Evolutionary conservation across 352 stramenopile species (phyloP).

Genomic region (Globisporangium splendens): DNA sequence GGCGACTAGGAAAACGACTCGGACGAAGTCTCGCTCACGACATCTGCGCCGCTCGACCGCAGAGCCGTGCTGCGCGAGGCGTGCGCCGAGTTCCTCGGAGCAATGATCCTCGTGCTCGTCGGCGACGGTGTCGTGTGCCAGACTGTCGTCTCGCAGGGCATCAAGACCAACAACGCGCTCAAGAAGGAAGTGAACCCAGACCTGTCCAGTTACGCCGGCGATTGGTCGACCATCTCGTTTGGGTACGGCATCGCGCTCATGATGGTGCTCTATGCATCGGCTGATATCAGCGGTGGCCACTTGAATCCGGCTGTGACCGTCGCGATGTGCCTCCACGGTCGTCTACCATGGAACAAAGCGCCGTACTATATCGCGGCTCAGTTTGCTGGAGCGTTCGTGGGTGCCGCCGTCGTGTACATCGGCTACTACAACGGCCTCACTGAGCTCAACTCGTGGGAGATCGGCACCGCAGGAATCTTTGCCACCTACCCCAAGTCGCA

Average conservation of each 20-base stretch:
- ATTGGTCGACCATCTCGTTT: conserved; percentile 70
- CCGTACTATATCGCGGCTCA: conserved; percentile 63
- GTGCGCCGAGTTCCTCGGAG: conserved; percentile 51
- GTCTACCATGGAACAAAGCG: conserved; percentile 58
- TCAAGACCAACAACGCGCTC: conserved; percentile 44
- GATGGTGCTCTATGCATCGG: conserved; percentile 64
- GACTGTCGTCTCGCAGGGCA: conserved; percentile 58
- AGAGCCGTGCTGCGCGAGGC: conserved; percentile 24
- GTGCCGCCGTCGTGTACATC: conserved; percentile 61
- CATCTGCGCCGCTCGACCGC: conserved; percentile 32
- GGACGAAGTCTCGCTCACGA: conserved; percentile 50
- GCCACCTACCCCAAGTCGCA: conserved; percentile 71
- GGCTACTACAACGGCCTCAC: conserved; percentile 54
- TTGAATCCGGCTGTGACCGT: conserved; percentile 69
- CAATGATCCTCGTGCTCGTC: conserved; percentile 60
- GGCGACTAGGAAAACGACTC: conserved; percentile 19
- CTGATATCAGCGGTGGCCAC: conserved; percentile 62
- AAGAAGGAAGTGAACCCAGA: conserved; percentile 44
- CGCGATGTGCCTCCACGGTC: conserved; percentile 58
- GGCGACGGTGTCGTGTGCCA: conserved; percentile 55
- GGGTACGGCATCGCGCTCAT: conserved; percentile 71
- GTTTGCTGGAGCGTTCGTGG: conserved; percentile 60
- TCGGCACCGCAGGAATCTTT: conserved; percentile 66
- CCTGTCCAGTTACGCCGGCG: conserved; percentile 58
- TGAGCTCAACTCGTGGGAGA: conserved; percentile 57